Conservation (phyloP, 768 basidiomycete genomes). For the Termitomyces titanicus region DNA sequence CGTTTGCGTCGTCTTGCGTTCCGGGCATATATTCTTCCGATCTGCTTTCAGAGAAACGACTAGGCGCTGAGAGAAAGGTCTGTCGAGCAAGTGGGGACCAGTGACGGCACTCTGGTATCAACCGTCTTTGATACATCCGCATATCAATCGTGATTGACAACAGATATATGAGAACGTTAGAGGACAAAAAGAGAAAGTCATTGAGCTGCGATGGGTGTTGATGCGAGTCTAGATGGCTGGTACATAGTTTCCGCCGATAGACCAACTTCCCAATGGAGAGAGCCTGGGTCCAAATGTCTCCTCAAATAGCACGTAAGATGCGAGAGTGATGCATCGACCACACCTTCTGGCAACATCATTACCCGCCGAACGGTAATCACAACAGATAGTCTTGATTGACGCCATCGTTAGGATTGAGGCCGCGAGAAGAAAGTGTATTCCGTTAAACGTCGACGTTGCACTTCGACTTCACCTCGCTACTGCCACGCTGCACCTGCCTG, state of each 20-base stretch:
- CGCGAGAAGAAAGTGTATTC: too few relatives aligned
- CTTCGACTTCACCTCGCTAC: not conserved
- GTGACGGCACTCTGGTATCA: not conserved
- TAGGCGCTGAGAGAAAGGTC: not conserved
- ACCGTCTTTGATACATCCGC: not conserved
- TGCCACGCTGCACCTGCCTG: not conserved
- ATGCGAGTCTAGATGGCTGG: not conserved
- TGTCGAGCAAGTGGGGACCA: not conserved
- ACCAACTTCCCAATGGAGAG: not conserved
- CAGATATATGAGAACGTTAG: not conserved
- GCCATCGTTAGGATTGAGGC: too few relatives aligned
- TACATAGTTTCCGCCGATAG: not conserved
- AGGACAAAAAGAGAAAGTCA: not conserved
- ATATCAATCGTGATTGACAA: not conserved
- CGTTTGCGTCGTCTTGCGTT: conserved; percentile 6
- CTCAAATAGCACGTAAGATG: not conserved
- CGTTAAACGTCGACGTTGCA: not conserved
- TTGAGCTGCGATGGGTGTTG: not conserved
- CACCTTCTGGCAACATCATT: not conserved
- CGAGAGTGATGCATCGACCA: not conserved
- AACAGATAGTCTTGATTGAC: not conserved
- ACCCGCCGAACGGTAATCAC: not conserved
- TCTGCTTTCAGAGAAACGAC: not conserved
- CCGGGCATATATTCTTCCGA: conserved; percentile 3
- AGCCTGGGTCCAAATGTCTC: not conserved